These are phyloP conservation scores for Obelidium mucronatum DNA, from an alignment of 192 early-diverging fungal species.

Conservation along the genomic window DNA sequence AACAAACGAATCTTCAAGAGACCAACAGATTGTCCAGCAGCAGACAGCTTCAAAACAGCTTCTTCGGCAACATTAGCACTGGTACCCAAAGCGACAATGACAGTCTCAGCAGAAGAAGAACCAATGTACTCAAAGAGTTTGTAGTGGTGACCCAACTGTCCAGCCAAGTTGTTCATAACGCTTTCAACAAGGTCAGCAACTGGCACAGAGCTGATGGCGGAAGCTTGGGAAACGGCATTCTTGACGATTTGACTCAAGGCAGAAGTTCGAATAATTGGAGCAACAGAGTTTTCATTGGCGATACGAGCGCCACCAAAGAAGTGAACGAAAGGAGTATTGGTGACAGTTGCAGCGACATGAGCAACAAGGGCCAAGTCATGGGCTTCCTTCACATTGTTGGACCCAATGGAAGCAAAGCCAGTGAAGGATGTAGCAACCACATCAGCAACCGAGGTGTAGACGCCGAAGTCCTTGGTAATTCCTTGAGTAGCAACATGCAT, in stretches of 20 bases:
- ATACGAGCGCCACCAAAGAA: conserved; percentile 75
- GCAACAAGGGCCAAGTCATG: conserved; percentile 90
- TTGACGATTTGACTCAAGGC: conserved; percentile 55
- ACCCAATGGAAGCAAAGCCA: conserved; percentile 78
- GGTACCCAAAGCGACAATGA: conserved; percentile 81
- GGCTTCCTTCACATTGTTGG: conserved; percentile 81
- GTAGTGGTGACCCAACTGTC: conserved; percentile 68
- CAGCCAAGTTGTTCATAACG: conserved; percentile 54
- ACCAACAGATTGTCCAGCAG: conserved; percentile 56
- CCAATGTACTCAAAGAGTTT: conserved; percentile 86
- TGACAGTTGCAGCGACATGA: conserved; percentile 72
- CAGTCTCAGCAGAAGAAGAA: conserved; percentile 69
- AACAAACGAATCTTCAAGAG: conserved; percentile 79
- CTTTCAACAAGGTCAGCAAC: conserved; percentile 51
- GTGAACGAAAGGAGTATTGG: conserved; percentile 80
- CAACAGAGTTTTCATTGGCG: conserved; percentile 57
- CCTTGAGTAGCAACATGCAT: conserved; percentile 84
- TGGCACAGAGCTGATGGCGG: conserved; percentile 1
- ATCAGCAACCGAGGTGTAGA: conserved; percentile 70
- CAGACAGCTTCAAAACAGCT: conserved; percentile 55
- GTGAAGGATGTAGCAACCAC: conserved; percentile 80
- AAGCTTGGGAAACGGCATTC: conserved; percentile 13
- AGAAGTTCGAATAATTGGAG: conserved; percentile 58
- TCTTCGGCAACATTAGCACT: conserved; percentile 58
- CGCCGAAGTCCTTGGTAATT: conserved; percentile 63